Conservation (phyloP, 768 basidiomycete species). For the Sistotremastrum suecicum region DNA sequence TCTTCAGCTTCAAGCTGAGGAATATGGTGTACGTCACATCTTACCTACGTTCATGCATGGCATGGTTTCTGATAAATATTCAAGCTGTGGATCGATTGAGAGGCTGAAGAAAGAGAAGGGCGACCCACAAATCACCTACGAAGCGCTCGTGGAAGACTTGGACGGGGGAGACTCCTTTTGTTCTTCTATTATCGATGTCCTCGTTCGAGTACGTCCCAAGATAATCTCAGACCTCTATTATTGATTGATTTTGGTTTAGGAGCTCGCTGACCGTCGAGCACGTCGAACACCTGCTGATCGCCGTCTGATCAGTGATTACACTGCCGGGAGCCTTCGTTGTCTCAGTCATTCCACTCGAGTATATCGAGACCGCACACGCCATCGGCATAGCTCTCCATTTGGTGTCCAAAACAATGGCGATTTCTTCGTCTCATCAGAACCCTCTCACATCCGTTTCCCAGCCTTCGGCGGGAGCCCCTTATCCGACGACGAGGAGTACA, state of each 20-base stretch:
- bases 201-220: conserved; percentile 50
- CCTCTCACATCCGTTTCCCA: background rate
- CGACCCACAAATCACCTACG: conserved; percentile 55
- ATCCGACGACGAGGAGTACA: conserved; percentile 47
- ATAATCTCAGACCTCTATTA: conserved; percentile 1
- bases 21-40: conserved; percentile 49
- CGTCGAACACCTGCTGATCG: conserved; percentile 40
- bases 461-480: conserved; percentile 19
- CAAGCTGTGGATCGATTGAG: conserved; percentile 42
- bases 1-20: conserved; percentile 62
- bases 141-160: conserved; percentile 61
- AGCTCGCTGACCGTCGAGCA: conserved; percentile 58
- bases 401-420: background rate
- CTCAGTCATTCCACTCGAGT: conserved; percentile 39
- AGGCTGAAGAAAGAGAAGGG: conserved; percentile 49
- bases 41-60: background rate
- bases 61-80: background rate
- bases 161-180: conserved; percentile 75
- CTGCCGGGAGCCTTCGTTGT: conserved; percentile 45
- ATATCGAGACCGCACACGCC: conserved; percentile 26
- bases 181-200: conserved; percentile 54
- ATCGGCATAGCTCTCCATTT: background rate
- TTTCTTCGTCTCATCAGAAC: background rate
- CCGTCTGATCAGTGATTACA: conserved; percentile 50
- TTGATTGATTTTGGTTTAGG: conserved; percentile 26